Evolutionary conservation across 2,329 filamentous ascomycete genomes (phyloP).

Genomic region (Diaporthe velutina): DNA sequence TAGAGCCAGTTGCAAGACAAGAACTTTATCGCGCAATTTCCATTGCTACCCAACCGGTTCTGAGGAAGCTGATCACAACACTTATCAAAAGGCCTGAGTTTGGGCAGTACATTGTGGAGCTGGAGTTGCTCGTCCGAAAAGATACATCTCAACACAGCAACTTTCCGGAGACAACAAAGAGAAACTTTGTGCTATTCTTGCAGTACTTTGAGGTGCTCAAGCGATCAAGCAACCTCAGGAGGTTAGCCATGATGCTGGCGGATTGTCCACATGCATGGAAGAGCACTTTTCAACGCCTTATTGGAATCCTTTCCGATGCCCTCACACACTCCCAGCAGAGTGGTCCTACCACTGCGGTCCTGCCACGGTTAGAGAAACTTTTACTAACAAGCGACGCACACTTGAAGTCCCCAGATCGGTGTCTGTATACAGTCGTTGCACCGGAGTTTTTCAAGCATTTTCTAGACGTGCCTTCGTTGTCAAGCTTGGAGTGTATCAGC

Average conservation of each 20-base stretch:
- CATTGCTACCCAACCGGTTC: fast-evolving
- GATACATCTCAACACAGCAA: too few species aligned
- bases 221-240: not conserved
- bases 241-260: not conserved
- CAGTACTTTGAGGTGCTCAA: not conserved
- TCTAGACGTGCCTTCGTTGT: not conserved
- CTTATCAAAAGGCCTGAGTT: not conserved
- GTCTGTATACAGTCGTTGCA: not conserved
- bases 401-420: too few species aligned
- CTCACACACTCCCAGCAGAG: not conserved
- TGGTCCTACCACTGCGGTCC: not conserved
- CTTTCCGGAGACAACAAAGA: too few species aligned
- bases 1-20: not conserved
- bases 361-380: not conserved
- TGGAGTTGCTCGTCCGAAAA: not conserved
- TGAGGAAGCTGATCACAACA: not conserved
- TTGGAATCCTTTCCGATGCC: not conserved
- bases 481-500: not conserved
- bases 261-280: too few species aligned
- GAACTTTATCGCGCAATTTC: not conserved
- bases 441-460: not conserved
- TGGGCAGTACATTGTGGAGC: not conserved
- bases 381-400: not conserved
- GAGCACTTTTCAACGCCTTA: fast-evolving
- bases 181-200: too few species aligned